Base-by-base conservation (phyloP, 2,329 filamentous ascomycete species). In the Claviceps sp. region DNA sequence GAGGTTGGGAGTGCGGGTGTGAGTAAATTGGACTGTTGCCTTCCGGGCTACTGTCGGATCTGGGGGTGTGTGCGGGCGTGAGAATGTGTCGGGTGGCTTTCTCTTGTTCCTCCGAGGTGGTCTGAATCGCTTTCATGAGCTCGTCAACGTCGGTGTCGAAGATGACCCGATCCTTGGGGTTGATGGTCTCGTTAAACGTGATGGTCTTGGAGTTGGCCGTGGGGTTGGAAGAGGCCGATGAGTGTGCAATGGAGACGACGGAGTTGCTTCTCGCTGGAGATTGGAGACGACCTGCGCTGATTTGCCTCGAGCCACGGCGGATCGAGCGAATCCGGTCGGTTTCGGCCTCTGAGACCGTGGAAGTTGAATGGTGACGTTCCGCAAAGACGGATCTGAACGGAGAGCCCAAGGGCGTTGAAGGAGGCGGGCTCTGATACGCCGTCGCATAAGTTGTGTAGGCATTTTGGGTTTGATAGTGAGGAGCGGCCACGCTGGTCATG, bases 91-190 rank as follows among this genome's bases (percentile, higher is more conserved):
- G 56, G 51, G 57, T 50, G 56, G 58, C 58, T 52, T 60, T 38
- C 8, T 59, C 59, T 6, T 70, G 62, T 18, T 66, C 65, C 14
- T 73, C 70, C 22, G 74, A 68, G 61, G 85, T 86, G 45, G 79
- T 72, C 65, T 95, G 89, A 46, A 96, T 91, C 0, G 85, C 81
- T 67, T 85, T 88, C 88, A 96, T 95, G 43, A 97, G 70, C 43
- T 82, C 83, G 64, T 96, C 90, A 40, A 96, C 82, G 54, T 88
- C 81, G 0, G 89, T 95, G n/a, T 79, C 77, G 64, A 90, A 91
- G 55, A 78, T 75, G 41, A 80, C 70, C n/a, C 78, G 72, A 24
- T 74, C 66, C 1, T 71, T 66, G 54, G 72, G 68, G 54, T 72
- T 65, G 34, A 73, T 68, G 9, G 72, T 68, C 57, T 70, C 70